Base-by-base conservation (phyloP, 768 basidiomycete genomes). In the Trametes villosa region DNA sequence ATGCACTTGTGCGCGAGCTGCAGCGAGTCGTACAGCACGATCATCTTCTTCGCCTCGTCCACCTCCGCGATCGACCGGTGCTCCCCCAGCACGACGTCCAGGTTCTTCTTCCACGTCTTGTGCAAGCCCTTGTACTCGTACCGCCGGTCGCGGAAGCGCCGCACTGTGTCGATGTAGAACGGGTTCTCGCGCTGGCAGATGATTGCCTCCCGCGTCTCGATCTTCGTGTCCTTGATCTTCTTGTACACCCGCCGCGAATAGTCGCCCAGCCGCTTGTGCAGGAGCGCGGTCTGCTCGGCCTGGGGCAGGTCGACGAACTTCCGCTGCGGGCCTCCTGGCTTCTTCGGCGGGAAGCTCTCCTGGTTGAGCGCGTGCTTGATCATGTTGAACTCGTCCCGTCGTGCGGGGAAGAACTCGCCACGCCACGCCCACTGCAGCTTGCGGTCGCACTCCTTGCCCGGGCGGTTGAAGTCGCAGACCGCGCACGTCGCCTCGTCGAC, bases 1-100 rank as follows among this genome's bases (percentile, higher is more conserved):
- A 99, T 99, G 71, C 96, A 98, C 78, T 99, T 99, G 83, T 99
- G 97, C 4, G 97, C 97, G 27, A 99, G 88, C 74, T 99, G 97
- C 33, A 99, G 83, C 4, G 97, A 98, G 73, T 98, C 97, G 77
- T 98, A 99, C 11, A 99, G 75, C 24, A 99, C 96, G 67, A 98
- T 92, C 92, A 99, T 95, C 81, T 96, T 97, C 81, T 91, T 98
- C 38, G 97, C 96, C 75, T 99, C 97, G 63, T 96, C 92, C 38
- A 97, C 83, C 69, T 98, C 95, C 8, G 89, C 83, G 27, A 98
- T 80, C 3, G 88, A 84, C 5, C 86, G 83, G 8, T 87, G 86
- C 67, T 87, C 88, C n/a, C 79, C 76, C 13, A 83, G 60, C 30
- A 88, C 82, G 2, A 79, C 81, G 69, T 99, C 97, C 38, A 98